Evolutionary conservation across 192 early-diverging fungal genomes (phyloP), one percentile per base, ranked within the genome.

Genomic region (Dimargaris xerosporica): DNA sequence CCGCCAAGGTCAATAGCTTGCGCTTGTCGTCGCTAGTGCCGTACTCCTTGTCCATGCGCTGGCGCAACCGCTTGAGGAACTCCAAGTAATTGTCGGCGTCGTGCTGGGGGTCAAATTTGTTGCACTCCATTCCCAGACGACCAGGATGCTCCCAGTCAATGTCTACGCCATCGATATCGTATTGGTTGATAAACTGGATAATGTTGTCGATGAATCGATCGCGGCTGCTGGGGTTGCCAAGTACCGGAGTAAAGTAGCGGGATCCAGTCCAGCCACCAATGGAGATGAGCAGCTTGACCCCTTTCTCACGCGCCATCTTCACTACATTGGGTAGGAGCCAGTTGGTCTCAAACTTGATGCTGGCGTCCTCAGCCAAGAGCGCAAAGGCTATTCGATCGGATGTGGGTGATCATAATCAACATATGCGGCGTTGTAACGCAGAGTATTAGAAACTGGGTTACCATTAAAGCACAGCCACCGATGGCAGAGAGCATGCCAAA

Each of bases 101-200:
- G 58, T 82, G 78, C 0, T 47, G 56, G 0, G 66, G 61, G 62
- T 82, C 78, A 48, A 81, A 71, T 13, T 45, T 61, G 48, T 73
- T 75, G 61, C 71, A 75, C 11, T 58, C 30, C 60, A 67, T 31
- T 45, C 78, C 80, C 25, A 69, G 67, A n/a, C 78, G 67, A 42
- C 78, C 77, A 2, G 80, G 87, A 61, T 84, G 87, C 67, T 89
- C 87, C 72, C 70, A 87, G 67, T 88, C 88, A 63, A 90, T 71
- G 65, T 90, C 88, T 60, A 85, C 75, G 62, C 88, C 88, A 73
- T 88, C 85, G 1, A 86, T 66, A 15, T 72, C 64, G 61, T 75
- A 81, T 1, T 72, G 70, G 16, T 68, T 69, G 39, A 82, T 67
- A 65, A 79, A 76, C 10, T 62, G 44, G 25, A 79, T 60, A 58